Base-by-base conservation (phyloP, 176 grass and related monocot species). In the Triticum aestivum region DNA sequence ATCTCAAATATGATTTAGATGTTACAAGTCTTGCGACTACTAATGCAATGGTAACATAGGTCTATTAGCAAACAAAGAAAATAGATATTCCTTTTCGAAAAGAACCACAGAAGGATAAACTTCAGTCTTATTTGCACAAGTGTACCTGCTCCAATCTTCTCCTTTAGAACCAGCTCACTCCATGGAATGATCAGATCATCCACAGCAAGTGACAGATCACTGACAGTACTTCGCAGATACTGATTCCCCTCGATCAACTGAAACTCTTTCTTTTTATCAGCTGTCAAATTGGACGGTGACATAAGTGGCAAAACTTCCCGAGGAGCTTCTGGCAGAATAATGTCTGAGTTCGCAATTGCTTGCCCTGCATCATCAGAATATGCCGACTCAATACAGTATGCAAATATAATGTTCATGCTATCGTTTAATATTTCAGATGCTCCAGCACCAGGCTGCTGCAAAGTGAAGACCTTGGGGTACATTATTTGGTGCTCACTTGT, bases 61-160 rank as follows among this genome's bases (percentile, higher is more conserved):
- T 74, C 5, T 85, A 80, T 12, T 30, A 21, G 74, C 9, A 64
- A 49, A 63, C 8, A 56, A 34, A 38, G 21, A 67, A 65, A 21
- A 66, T 9, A 77, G 21, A 69, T 17, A 41, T 15, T 52, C 4
- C 14, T 67, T 75, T 74, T 65, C 27, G 15, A n/a, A 33, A 26
- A 34, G 4, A 44, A 33, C 29, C 65, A 81, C 21, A 80, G 61
- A 66, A 80, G 37, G 27, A 34, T 51, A 4, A 81, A 84, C 11
- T 76, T 75, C 30, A 9, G 8, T 84, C 34, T n/a, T 51, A 52
- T 62, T 32, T 84, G 34, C 17, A 26, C 21, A 39, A 26, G 26
- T 69, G 66, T 93, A 98, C 97, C 97, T 92, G 92, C 97, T 79
- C 97, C 97, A 87, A 98, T 98, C 72, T 92, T 98, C 86, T 98